A percentile compares a stretch with the other conserved stretches of the same genome.
Conservation (phyloP, 2,329 filamentous ascomycete species). For the Diaporthe sp. region DNA sequence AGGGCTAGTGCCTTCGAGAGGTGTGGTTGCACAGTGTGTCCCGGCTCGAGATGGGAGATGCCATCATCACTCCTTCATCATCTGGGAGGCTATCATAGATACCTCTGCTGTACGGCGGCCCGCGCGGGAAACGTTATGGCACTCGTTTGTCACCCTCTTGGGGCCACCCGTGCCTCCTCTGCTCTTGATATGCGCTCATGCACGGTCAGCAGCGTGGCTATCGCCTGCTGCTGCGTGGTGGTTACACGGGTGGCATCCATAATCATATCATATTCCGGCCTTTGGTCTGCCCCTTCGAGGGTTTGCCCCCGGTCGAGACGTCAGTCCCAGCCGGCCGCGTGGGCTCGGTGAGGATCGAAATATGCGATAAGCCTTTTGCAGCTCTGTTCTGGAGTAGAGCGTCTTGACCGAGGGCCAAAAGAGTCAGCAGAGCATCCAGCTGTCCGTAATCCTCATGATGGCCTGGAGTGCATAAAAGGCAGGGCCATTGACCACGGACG, state of each 20-base stretch:
- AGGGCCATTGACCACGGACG: not conserved
- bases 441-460: constrained; percentile 20
- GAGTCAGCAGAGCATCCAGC: constrained; percentile 25
- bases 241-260: constrained; percentile 19
- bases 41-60: not conserved
- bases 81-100: not conserved
- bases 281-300: constrained; percentile 12
- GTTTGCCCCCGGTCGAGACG: constrained; percentile 23
- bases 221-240: constrained; percentile 18
- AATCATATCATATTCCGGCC: constrained; percentile 25
- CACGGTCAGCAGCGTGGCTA: constrained; percentile 24
- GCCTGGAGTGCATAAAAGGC: constrained; percentile 10
- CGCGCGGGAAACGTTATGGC: not conserved
- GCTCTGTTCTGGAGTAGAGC: constrained; percentile 32
- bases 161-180: not conserved
- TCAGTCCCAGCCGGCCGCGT: constrained; percentile 25
- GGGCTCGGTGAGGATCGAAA: constrained; percentile 30
- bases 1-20: constrained; percentile 21
- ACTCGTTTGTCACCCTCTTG: constrained; percentile 6
- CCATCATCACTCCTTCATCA: not conserved
- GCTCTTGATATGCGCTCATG: constrained; percentile 5
- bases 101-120: not conserved
- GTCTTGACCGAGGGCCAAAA: constrained; percentile 22
- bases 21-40: constrained; percentile 22
- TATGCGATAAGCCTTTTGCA: constrained; percentile 38